Evolutionary conservation across 768 basidiomycete genomes (phyloP).

Genomic region (Clathrus columnatus): DNA sequence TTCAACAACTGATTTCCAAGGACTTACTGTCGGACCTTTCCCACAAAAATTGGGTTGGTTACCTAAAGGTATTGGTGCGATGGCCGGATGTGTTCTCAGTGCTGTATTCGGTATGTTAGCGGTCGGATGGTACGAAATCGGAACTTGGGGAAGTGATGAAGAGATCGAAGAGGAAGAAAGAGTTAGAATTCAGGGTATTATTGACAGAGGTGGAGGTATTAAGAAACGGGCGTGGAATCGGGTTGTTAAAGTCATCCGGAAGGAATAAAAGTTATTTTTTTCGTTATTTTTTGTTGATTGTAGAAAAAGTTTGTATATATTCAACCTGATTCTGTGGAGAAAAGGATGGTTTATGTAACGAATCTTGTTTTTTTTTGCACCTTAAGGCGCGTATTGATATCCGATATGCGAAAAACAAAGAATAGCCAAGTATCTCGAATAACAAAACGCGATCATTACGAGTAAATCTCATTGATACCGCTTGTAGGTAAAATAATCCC

Average conservation of each 20-base stretch:
- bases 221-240: not conserved
- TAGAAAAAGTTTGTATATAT: no score
- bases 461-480: no score
- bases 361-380: no score
- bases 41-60: constrained; percentile 66
- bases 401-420: no score
- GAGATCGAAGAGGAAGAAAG: constrained; percentile 72
- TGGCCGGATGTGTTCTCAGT: constrained; percentile 71
- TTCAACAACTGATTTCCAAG: constrained; percentile 57
- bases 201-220: constrained; percentile 33
- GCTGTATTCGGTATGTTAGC: constrained; percentile 75
- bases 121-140: constrained; percentile 81
- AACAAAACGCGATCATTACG: no score
- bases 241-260: not conserved
- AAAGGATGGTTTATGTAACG: no score
- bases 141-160: constrained; percentile 64
- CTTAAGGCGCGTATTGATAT: no score
- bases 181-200: constrained; percentile 49
- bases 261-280: not conserved
- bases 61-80: constrained; percentile 63
- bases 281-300: not conserved
- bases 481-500: no score
- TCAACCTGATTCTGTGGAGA: no score
- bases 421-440: no score
- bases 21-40: constrained; percentile 62